These are phyloP conservation scores for Sporobolomyces phaffii DNA, from an alignment of 768 basidiomycete species.

Conservation along the genomic window DNA sequence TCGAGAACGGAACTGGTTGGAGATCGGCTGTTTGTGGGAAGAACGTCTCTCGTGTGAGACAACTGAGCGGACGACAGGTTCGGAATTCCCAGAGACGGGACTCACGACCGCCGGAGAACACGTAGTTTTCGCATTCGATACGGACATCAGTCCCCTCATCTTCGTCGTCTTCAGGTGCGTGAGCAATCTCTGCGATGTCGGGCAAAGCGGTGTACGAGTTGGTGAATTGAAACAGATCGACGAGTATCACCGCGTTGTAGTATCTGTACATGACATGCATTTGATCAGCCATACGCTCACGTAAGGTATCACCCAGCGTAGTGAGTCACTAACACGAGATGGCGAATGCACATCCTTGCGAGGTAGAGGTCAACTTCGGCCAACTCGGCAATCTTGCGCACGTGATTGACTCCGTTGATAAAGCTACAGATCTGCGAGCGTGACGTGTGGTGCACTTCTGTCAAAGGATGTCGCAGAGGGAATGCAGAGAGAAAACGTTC, in stretches of 20 bases:
- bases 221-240: slow-evolving; percentile 95
- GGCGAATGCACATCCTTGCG: slow-evolving; percentile 78
- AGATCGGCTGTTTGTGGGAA: slow-evolving; percentile 45
- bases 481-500: not conserved
- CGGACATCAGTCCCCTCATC: slow-evolving; percentile 61
- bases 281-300: too few relatives aligned
- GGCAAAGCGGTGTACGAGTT: slow-evolving; percentile 93
- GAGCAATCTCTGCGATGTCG: slow-evolving; percentile 77
- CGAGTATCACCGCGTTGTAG: slow-evolving; percentile 92
- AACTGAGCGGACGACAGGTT: not conserved
- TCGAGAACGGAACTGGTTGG: slow-evolving; percentile 72
- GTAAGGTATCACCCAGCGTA: too few relatives aligned
- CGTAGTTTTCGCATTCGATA: slow-evolving; percentile 87
- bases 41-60: too few relatives aligned
- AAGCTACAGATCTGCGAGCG: slow-evolving; percentile 57
- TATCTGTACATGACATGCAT: slow-evolving; percentile 55
- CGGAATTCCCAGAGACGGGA: slow-evolving; percentile 47
- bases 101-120: slow-evolving; percentile 50
- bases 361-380: slow-evolving; percentile 80
- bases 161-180: slow-evolving; percentile 44
- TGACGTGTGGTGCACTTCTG: too few relatives aligned
- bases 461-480: too few relatives aligned
- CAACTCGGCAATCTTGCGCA: slow-evolving; percentile 80
- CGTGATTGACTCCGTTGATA: slow-evolving; percentile 87
- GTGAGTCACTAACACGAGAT: slow-evolving; percentile 66